phyloP scores from a whole-genome alignment of 164 flowering plant species.

The Tetracentron sinense region DNA sequence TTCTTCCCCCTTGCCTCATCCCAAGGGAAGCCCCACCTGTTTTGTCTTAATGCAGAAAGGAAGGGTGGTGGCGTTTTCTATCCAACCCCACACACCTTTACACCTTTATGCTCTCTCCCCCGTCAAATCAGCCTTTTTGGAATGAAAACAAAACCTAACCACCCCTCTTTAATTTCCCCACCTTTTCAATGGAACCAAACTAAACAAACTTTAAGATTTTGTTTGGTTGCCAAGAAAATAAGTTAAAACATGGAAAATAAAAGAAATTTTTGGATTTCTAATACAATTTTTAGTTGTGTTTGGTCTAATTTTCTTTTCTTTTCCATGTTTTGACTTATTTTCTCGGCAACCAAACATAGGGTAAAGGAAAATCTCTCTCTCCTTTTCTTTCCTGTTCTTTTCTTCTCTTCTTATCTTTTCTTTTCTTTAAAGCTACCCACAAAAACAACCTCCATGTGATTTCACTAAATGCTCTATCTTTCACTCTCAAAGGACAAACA shows the following conservation, averaged over 20 bases:
- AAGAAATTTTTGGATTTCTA: no score
- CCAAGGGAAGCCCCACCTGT: conserved; percentile 15
- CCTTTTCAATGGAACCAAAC: background rate
- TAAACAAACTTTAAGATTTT: no score
- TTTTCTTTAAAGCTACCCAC: conserved; percentile 2
- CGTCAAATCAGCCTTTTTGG: conserved; percentile 38
- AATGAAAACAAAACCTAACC: conserved; percentile 36
- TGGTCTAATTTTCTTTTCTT: no score
- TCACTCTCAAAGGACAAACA: no score
- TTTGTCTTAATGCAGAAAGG: conserved; percentile 24
- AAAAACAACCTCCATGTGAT: background rate
- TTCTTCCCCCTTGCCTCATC: conserved; percentile 2
- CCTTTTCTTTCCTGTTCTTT: no score
- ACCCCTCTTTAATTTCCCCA: conserved; percentile 10
- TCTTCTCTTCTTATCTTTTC: background rate
- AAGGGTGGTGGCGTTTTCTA: conserved; percentile 13
- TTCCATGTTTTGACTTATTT: no score
- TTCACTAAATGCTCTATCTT: background rate
- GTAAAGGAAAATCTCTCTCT: background rate
- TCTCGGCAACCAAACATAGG: no score
- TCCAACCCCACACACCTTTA: conserved; percentile 20
- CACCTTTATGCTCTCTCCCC: conserved; percentile 19
- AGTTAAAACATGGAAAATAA: no score
- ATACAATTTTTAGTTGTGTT: no score
- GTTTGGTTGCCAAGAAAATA: no score